Conservation (phyloP, 257 asterid genomes). For the Plantago ovata region DNA sequence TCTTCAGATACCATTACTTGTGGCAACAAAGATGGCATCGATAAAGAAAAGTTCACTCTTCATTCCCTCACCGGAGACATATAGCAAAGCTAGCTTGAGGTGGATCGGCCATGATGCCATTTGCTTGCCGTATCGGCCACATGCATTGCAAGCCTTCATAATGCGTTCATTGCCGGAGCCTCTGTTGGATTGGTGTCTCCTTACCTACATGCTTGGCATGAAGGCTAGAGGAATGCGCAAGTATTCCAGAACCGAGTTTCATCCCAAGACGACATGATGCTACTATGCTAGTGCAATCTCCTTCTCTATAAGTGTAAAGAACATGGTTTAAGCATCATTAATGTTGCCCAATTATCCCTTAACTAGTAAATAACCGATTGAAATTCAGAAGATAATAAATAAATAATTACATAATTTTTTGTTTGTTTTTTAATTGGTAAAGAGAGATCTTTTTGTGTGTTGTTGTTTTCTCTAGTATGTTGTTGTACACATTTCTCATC, state of each 20-base stretch:
- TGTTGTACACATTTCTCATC: too few relatives aligned
- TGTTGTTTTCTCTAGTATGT: too few relatives aligned
- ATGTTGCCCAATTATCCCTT: too few relatives aligned
- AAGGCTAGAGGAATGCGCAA: neutral
- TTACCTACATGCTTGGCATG: neutral
- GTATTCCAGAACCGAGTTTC: neutral
- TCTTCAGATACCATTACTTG: slow-evolving; percentile 71
- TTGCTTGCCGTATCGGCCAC: slow-evolving; percentile 81
- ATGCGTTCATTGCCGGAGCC: neutral
- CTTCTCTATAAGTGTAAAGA: too few relatives aligned
- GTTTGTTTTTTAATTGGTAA: too few relatives aligned
- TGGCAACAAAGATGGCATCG: slow-evolving; percentile 69
- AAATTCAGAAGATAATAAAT: too few relatives aligned
- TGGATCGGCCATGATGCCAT: slow-evolving; percentile 51
- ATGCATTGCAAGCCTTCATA: slow-evolving; percentile 39
- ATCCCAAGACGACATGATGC: neutral
- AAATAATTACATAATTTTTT: too few relatives aligned
- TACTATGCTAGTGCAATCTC: too few relatives aligned
- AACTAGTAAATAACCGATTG: too few relatives aligned
- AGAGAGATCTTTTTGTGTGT: too few relatives aligned
- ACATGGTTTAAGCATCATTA: too few relatives aligned
- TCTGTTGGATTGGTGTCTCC: neutral
- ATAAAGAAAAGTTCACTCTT: slow-evolving; percentile 51
- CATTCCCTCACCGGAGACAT: slow-evolving; percentile 50
- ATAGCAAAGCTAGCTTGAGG: slow-evolving; percentile 54